Base-by-base conservation (phyloP, 257 asterid genomes). In the Ilex asprella region DNA sequence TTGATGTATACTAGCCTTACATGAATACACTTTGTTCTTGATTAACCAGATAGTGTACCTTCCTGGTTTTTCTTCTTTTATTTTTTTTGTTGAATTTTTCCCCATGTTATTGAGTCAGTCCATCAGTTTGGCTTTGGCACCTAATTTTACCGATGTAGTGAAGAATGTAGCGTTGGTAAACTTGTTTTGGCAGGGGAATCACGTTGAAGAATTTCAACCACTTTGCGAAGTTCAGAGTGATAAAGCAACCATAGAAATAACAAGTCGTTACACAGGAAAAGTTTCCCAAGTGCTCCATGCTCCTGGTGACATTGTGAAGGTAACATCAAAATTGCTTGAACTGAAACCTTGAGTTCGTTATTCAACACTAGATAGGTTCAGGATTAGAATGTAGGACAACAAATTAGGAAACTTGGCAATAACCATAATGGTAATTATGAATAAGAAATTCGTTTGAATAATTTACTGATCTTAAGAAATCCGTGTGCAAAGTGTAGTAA, bases 171-270 rank as follows among this genome's bases (percentile, higher is more conserved):
- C 27, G 27, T 21, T 21, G 27, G 39, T 11, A 58, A 43, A 63
- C 57, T 13, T 59, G 7, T 68, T 56, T 10, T 72, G 73, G 71
- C 86, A 92, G 99, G 99, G 95, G 30, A 95, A 89, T 31, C 75
- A 73, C 76, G 94, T 89, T 49, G 97, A 89, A 63, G 99, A 92
- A 76, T 92, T 92, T 73, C 99, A 92, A 66, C 95, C 96, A 59
- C 86, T 92, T 69, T 92, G 99, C 76, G 99, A 89, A 79, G 99
- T 92, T 66, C 99, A 92, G 83, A 92, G 99, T 60, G 99, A 92
- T 72, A 92, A 92, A 80, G 99, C 99, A 62, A 92, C 96, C 43
- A 89, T 89, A 67, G 99, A 92, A 82, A 92, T 92, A 62, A 92
- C 99, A 12, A 92, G 99, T 60, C 97, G 96, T 57, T 92, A 92